A percentile compares a stretch with the other conserved stretches of the same genome.
Conservation (phyloP, 1,139 yeast genomes). For the Sugiyamaella castrensis region DNA sequence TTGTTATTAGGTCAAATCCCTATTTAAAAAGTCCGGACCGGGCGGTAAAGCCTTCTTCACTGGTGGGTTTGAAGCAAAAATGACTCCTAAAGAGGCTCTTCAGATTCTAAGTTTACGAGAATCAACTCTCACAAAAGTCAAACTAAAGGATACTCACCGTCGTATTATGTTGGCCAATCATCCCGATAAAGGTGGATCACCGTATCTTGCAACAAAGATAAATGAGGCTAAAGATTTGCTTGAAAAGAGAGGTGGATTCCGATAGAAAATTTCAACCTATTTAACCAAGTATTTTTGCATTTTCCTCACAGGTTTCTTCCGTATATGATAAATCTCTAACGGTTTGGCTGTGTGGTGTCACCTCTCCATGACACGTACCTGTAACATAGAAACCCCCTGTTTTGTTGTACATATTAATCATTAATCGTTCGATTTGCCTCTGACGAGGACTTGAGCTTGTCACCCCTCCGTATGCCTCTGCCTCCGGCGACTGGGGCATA, state of each 20-base stretch:
- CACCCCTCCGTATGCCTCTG: too few species aligned
- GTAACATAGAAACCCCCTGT: too few species aligned
- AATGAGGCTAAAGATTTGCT: conserved; percentile 95
- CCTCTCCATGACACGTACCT: too few species aligned
- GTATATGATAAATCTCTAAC: neutral
- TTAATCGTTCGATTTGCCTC: too few species aligned
- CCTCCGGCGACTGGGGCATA: too few species aligned
- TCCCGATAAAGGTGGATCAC: conserved; percentile 97
- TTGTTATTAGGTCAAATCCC: conserved; percentile 54
- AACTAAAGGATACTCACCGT: conserved; percentile 89
- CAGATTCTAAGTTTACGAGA: conserved; percentile 84
- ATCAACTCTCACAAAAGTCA: conserved; percentile 67
- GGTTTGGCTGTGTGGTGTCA: neutral
- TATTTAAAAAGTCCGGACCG: conserved; percentile 66
- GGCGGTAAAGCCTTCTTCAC: conserved; percentile 69
- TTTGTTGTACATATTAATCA: too few species aligned
- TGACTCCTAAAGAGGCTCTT: conserved; percentile 88
- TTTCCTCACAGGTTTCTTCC: neutral
- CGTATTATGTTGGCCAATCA: conserved; percentile 91
- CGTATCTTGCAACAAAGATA: conserved; percentile 91
- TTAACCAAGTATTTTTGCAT: neutral
- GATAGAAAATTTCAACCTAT: neutral
- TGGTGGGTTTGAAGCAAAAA: conserved; percentile 88
- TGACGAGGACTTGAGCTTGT: too few species aligned
- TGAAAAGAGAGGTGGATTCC: conserved; percentile 40